phyloP scores from a whole-genome alignment of 1,284 basidiomycete species.

The Apiotrichum montevideense region DNA sequence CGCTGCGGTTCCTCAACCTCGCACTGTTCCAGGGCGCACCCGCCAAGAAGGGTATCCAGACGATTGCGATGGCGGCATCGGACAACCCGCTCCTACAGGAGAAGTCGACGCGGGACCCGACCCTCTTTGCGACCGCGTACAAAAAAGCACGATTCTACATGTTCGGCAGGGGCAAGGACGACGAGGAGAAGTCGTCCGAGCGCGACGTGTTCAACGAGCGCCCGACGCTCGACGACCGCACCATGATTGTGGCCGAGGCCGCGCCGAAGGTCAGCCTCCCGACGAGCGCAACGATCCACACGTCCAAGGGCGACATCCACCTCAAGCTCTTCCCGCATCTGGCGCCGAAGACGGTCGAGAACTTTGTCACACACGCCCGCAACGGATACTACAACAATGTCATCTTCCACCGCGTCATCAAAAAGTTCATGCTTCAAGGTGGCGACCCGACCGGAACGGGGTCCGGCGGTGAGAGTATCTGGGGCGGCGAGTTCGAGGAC shows the following conservation, averaged over 20 bases:
- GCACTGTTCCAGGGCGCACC: conserved; percentile 89
- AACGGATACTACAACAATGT: conserved; percentile 87
- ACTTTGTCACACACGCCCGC: conserved; percentile 89
- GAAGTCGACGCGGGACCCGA: conserved; percentile 78
- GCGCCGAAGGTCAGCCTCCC: conserved; percentile 63
- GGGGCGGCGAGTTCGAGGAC: conserved; percentile 92
- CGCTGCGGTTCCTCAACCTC: conserved; percentile 81
- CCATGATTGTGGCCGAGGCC: conserved; percentile 64
- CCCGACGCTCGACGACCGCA: conserved; percentile 92
- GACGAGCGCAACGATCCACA: conserved; percentile 66
- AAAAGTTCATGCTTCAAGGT: conserved; percentile 99
- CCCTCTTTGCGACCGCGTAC: conserved; percentile 85
- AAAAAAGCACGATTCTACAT: conserved; percentile 94
- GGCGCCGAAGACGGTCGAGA: conserved; percentile 92
- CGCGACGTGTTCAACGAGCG: conserved; percentile 98
- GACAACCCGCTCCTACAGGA: conserved; percentile 88
- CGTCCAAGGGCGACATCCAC: conserved; percentile 90
- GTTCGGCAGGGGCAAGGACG: conserved; percentile 86
- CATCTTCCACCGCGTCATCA: conserved; percentile 95
- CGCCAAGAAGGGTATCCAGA: conserved; percentile 74
- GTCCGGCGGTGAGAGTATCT: conserved; percentile 92
- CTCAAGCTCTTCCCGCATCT: conserved; percentile 83
- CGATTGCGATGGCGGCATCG: conserved; percentile 87
- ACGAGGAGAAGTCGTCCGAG: conserved; percentile 82
- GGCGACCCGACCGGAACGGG: conserved; percentile 73